Conservation (phyloP, 352 stramenopile genomes). For the Phytophthora aleatoria region DNA sequence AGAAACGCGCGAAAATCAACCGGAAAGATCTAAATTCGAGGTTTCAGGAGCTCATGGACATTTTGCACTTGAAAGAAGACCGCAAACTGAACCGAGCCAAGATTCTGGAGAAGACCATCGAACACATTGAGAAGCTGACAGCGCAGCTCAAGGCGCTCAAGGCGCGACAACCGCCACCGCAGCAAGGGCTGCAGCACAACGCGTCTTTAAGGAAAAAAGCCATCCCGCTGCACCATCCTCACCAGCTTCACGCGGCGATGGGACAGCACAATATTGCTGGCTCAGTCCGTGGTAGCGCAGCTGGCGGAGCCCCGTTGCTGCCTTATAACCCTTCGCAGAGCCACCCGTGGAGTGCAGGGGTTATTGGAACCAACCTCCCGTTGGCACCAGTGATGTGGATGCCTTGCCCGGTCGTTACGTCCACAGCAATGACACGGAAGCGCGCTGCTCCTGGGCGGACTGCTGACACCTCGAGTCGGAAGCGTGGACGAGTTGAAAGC, state of each 20-base stretch:
- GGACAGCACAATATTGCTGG: conserved; percentile 5
- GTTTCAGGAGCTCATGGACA: conserved; percentile 72
- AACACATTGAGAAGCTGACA: conserved; percentile 61
- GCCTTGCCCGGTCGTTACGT: conserved; percentile 38
- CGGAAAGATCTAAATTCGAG: conserved; percentile 65
- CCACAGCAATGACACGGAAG: conserved; percentile 23
- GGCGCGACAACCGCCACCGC: conserved; percentile 6
- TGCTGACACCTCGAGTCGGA: conserved; percentile 10
- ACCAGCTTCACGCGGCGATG: conserved; percentile 17
- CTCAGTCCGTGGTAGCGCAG: not conserved
- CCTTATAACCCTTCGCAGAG: conserved; percentile 27
- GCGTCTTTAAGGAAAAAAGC: conserved; percentile 14
- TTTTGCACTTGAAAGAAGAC: conserved; percentile 62
- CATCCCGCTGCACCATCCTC: conserved; percentile 12
- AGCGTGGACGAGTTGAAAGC: conserved; percentile 24
- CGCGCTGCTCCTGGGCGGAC: conserved; percentile 17
- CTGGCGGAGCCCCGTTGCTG: conserved; percentile 19
- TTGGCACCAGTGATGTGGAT: conserved; percentile 49
- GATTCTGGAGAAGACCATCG: conserved; percentile 67
- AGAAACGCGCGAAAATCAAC: conserved; percentile 78
- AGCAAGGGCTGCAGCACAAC: conserved; percentile 5
- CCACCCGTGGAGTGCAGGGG: conserved; percentile 28
- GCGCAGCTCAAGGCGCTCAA: conserved; percentile 39
- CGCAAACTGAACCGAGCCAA: conserved; percentile 71
- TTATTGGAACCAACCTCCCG: conserved; percentile 21